Evolutionary conservation across 257 asterid genomes (phyloP).

Genomic region (Rubia yunnanensis): DNA sequence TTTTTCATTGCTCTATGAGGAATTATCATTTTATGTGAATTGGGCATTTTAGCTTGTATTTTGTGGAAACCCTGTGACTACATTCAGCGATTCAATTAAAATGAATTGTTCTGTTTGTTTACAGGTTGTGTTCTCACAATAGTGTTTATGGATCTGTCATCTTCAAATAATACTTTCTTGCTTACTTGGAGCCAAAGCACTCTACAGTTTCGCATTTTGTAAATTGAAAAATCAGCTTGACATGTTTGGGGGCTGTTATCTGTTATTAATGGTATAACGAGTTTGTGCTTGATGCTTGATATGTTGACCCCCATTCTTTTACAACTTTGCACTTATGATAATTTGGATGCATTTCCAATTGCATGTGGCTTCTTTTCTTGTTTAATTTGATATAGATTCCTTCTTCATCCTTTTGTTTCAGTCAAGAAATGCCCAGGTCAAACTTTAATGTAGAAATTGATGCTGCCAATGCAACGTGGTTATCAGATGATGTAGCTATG

Average conservation of each 20-base stretch:
- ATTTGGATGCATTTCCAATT: not conserved
- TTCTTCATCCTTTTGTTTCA: slow-evolving; percentile 23
- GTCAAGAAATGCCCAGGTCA: slow-evolving; percentile 80
- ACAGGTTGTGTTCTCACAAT: not conserved
- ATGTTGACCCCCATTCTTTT: not conserved
- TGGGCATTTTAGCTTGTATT: not conserved
- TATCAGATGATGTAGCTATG: slow-evolving; percentile 86
- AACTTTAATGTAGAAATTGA: slow-evolving; percentile 81
- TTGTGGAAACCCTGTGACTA: not conserved
- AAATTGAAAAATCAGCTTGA: not conserved
- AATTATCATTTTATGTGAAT: not conserved
- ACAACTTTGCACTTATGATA: not conserved
- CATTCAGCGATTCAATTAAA: not conserved
- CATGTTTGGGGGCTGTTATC: not conserved
- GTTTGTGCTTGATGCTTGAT: not conserved
- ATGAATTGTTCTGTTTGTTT: not conserved
- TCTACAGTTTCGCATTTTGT: not conserved
- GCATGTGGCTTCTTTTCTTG: not conserved
- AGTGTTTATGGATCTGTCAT: not conserved
- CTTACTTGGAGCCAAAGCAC: not conserved
- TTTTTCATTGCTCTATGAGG: not conserved
- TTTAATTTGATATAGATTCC: slow-evolving; percentile 15
- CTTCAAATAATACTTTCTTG: not conserved
- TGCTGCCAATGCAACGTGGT: slow-evolving; percentile 89
- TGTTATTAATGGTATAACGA: not conserved